Evolutionary conservation across 371 early-diverging fungal genomes (phyloP), one percentile per base, ranked within the genome.

Genomic region (Syncephalastrum racemosum): DNA sequence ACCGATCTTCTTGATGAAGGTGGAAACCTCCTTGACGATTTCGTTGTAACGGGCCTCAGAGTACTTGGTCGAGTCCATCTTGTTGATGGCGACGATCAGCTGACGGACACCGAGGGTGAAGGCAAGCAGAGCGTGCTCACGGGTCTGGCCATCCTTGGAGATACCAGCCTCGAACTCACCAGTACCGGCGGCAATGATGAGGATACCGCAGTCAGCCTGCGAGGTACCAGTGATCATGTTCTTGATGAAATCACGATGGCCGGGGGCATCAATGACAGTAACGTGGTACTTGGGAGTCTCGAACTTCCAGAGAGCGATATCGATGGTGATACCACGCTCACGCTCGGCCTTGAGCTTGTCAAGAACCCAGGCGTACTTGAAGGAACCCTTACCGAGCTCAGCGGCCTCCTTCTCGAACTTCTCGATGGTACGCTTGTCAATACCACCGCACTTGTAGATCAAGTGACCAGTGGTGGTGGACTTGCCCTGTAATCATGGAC

Each of bases 211-310:
- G 58, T 68, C 68, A 43, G 68, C 85, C 67, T 93, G 96, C 72
- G 94, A 92, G 62, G 98, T 94, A 81, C 97, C 98, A 72, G 93
- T 92, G 71, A 99, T 97, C 98, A 99, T 98, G 93, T 96, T 98
- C 87, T 94, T 91, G 84, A 99, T 95, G 87, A 96, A 99, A 81
- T 95, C 95, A 80, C 96, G 91, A 87, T 99, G 99, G 50, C 99
- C 99, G 54, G 99, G 99, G 68, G 98, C 96, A 79, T 96, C 96
- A 79, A 96, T 93, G 83, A 96, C 90, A 75, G 95, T 95, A 66
- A 94, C 90, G 76, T 90, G 79, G 87, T 86, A 92, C 86, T 92
- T 92, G 81, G 90, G 87, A 66, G 98, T 93, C 75, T 95, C 94
- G 92, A 99, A 97, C 86, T 91, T 91, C 89, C 96, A 93, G 80